These are phyloP conservation scores for Aspergillus sclerotiicarbonarius DNA, from an alignment of 495 filamentous ascomycete genomes.

Conservation along the genomic window DNA sequence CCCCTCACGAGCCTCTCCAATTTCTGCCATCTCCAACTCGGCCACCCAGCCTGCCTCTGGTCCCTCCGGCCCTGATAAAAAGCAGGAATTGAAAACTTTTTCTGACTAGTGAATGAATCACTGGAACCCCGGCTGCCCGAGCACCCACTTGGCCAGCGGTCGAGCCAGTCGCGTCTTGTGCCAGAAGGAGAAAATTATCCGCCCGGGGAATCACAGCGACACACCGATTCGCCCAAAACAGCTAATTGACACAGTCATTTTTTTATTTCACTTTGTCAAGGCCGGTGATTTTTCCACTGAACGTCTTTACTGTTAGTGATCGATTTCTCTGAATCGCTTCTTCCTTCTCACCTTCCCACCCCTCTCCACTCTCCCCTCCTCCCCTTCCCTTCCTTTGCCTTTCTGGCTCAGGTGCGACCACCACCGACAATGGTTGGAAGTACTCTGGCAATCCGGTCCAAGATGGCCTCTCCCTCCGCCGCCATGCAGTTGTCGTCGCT, in stretches of 20 bases:
- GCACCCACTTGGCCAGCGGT: slow-evolving; percentile 12
- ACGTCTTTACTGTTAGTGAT: slow-evolving; percentile 1
- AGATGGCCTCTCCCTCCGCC: slow-evolving; percentile 33
- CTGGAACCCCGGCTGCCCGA: slow-evolving; percentile 1
- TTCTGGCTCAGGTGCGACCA: slow-evolving; percentile 15
- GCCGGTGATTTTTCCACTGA: slow-evolving; percentile 1
- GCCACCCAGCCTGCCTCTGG: background rate
- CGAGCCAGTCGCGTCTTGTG: slow-evolving; percentile 3
- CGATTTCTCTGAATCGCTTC: slow-evolving; percentile 16
- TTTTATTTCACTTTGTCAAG: slow-evolving; percentile 4
- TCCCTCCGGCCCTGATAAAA: background rate
- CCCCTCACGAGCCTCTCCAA: slow-evolving; percentile 4
- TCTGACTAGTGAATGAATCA: slow-evolving; percentile 1
- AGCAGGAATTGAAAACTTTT: background rate
- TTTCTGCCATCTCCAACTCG: background rate
- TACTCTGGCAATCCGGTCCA: slow-evolving; percentile 39
- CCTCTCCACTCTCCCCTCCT: slow-evolving; percentile 15
- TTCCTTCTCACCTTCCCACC: slow-evolving; percentile 13
- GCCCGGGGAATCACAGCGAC: slow-evolving; percentile 9
- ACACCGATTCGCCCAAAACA: slow-evolving; percentile 50
- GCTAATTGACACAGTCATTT: slow-evolving; percentile 19
- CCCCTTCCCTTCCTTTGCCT: slow-evolving; percentile 13
- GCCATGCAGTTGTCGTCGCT: slow-evolving; percentile 40
- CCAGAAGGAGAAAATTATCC: slow-evolving; percentile 16
- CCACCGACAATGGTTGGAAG: slow-evolving; percentile 41